Evolutionary conservation across 169 alveolate species (phyloP), one percentile per base, ranked within the genome.

Genomic region (Plasmodium blacklocki): DNA sequence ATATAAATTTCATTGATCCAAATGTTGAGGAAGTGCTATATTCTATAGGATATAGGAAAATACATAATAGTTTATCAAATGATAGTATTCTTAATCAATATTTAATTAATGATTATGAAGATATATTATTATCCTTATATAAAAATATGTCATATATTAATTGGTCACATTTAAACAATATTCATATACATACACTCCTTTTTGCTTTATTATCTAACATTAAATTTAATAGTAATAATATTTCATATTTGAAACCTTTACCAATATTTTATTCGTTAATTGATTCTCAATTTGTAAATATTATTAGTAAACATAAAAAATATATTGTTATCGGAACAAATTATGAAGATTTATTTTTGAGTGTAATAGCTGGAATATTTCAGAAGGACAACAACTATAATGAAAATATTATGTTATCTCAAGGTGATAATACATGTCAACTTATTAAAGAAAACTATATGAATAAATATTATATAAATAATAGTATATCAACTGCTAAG

Each of bases 211-310:
- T 83, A 26, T 54, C 67, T 29, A 68, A 70, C 21, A 71, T 67
- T 7, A 68, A 83, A 58, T 83, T 83, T 70, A 83, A 67, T 68
- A 83, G 72, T 83, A 83, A 56, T 39, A 83, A 83, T 63, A 83
- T 68, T 29, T 83, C 7, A n/a, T 71, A 83, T 70, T 43, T 83
- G 23, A 83, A 71, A 83, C 21, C 74, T 2, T 11, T 83, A 14
- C 91, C 91, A 2, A 67, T 83, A n/a, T 83, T 83, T 83, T 68
- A 83, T 43, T 83, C 86, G 19, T 45, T 83, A 56, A 83, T 54
- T 47, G 45, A 43, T 83, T 60, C 56, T 56, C 29, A 12, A 54
- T 83, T 68, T 72, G 58, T 58, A 45, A 49, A 56, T 71, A n/a
- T 83, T 47, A 18, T 50, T 43, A 32, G 71, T 45, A 68, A 12